These are phyloP conservation scores for Vitis hybrid DNA, from an alignment of 177 flowering plant genomes.

Conservation along the genomic window DNA sequence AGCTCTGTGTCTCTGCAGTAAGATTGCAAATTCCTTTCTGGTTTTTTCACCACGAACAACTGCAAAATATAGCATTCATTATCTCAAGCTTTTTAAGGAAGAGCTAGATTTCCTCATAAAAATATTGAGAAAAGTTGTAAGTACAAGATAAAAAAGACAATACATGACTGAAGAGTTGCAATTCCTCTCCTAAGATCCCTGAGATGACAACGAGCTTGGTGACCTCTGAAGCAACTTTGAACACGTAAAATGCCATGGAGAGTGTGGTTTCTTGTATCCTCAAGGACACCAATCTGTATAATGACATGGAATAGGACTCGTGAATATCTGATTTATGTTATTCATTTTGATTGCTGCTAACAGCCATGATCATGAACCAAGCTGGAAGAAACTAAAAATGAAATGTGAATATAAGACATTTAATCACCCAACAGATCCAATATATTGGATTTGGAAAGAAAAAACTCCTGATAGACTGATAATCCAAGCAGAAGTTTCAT, in stretches of 20 bases:
- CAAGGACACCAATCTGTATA: constrained; percentile 89
- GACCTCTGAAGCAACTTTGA: constrained; percentile 97
- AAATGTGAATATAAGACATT: background rate
- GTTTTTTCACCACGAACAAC: constrained; percentile 79
- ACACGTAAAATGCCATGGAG: constrained; percentile 91
- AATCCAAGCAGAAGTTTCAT: background rate
- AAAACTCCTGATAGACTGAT: background rate
- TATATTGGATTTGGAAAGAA: background rate
- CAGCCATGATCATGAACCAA: background rate
- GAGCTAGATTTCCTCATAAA: background rate
- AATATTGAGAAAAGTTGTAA: background rate
- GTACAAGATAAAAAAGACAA: constrained; percentile 9
- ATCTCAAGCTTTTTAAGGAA: background rate
- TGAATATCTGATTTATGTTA: no score
- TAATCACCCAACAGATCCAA: background rate
- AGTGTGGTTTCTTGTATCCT: constrained; percentile 95
- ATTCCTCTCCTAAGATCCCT: constrained; percentile 71
- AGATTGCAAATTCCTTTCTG: constrained; percentile 59
- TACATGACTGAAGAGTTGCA: constrained; percentile 84
- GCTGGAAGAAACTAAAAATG: background rate
- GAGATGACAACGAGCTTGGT: constrained; percentile 67
- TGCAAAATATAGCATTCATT: constrained; percentile 27
- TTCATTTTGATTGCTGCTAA: no score
- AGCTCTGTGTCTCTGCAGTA: constrained; percentile 66
- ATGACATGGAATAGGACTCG: background rate